phyloP scores from a whole-genome alignment of 1,284 basidiomycete species.

The Takashimella tepidaria region DNA sequence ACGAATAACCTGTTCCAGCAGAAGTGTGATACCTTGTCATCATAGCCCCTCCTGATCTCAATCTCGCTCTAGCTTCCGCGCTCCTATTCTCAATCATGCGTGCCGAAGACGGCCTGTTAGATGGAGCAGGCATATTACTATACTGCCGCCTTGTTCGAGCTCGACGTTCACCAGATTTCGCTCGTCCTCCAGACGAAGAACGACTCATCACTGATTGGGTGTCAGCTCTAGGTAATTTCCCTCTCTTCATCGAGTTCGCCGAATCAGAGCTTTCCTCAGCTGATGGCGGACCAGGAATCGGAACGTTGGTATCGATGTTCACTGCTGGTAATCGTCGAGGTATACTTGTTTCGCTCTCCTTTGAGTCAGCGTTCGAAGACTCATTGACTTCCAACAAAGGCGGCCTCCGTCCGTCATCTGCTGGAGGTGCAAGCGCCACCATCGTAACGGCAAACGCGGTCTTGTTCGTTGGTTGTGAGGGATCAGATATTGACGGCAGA shows the following conservation, averaged over 20 bases:
- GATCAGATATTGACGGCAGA: slow-evolving; percentile 31
- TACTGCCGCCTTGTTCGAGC: slow-evolving; percentile 14
- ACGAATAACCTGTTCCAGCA: slow-evolving; percentile 9
- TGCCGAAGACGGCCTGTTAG: slow-evolving; percentile 23
- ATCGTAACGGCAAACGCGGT: slow-evolving; percentile 25
- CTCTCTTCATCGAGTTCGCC: slow-evolving; percentile 9
- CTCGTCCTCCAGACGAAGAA: slow-evolving; percentile 6
- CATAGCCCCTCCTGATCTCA: slow-evolving; percentile 14
- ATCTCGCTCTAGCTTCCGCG: slow-evolving; percentile 25
- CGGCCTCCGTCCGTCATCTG: slow-evolving; percentile 11
- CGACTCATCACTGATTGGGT: slow-evolving; percentile 10
- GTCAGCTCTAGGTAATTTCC: slow-evolving; percentile 1
- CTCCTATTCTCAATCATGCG: slow-evolving; percentile 34
- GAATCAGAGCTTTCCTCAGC: background rate
- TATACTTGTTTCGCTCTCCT: slow-evolving; percentile 2
- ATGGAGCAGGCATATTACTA: slow-evolving; percentile 24
- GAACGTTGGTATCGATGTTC: slow-evolving; percentile 10
- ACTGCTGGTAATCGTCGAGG: slow-evolving; percentile 15
- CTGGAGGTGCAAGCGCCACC: slow-evolving; percentile 29
- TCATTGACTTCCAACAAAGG: background rate
- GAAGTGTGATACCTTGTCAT: slow-evolving; percentile 12
- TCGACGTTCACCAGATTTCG: slow-evolving; percentile 20
- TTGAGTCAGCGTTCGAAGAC: slow-evolving; percentile 4
- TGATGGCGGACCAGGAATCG: background rate
- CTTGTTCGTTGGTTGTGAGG: slow-evolving; percentile 24